A percentile compares a stretch with the other conserved stretches of the same genome.
Conservation (phyloP, 139 green algal species). For the Pycnococcus provasolii region DNA sequence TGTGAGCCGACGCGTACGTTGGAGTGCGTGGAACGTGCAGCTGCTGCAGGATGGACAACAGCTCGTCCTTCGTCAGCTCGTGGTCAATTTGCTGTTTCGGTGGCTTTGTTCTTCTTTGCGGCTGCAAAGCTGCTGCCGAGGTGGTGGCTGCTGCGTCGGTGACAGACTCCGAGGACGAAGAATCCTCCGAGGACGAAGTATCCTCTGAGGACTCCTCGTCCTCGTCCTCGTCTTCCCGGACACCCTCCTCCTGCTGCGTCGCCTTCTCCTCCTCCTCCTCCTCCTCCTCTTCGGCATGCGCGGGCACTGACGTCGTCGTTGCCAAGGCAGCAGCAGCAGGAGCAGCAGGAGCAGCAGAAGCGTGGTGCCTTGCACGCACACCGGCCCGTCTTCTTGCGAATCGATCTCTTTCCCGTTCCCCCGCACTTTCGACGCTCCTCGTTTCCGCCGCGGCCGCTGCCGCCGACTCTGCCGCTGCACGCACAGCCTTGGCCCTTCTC, state of each 20-base stretch:
- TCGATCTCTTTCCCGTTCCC: no score
- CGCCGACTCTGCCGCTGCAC: no score
- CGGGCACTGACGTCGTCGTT: no score
- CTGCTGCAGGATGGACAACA: not conserved
- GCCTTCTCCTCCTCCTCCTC: slow-evolving; percentile 1
- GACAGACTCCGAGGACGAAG: no score
- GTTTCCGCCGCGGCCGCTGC: no score
- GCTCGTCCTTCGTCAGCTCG: not conserved
- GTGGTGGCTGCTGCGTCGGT: not conserved
- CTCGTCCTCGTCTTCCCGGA: not conserved
- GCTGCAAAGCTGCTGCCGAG: not conserved
- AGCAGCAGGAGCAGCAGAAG: no score
- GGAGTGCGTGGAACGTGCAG: slow-evolving; percentile 2
- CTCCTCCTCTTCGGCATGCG: not conserved
- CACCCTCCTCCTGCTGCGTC: not conserved
- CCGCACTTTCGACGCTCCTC: no score
- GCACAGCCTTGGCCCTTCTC: no score
- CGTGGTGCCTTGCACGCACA: no score
- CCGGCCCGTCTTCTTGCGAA: no score
- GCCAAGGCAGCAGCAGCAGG: no score
- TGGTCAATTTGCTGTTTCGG: not conserved
- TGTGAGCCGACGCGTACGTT: not conserved
- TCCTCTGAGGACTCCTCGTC: not conserved
- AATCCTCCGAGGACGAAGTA: not conserved
- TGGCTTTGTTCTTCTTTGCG: not conserved